Conservation (phyloP, 305 asterid species). For the Solanum hybrid region DNA sequence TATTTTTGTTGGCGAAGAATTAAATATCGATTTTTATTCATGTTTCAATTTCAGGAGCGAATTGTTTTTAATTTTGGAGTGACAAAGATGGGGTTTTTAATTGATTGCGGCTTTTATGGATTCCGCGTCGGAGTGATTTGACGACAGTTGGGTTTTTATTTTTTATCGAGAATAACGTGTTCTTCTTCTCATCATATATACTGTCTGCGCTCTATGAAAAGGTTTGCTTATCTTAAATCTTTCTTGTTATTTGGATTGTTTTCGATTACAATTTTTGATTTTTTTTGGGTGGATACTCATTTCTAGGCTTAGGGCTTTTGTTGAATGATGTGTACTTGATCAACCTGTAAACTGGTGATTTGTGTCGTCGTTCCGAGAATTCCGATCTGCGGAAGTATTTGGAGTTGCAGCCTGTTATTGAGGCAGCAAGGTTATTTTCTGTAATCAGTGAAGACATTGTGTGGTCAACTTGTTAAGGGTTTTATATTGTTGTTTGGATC, state of each 20-base stretch:
- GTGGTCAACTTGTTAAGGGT: neutral
- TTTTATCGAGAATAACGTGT: neutral
- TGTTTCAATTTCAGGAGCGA: neutral
- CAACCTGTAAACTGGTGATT: slow-evolving; percentile 2
- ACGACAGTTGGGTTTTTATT: neutral
- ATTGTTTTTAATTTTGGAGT: slow-evolving; percentile 1
- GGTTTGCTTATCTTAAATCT: neutral
- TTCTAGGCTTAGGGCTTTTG: neutral
- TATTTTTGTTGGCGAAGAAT: neutral
- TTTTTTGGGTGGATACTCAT: neutral
- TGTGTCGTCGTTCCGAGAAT: neutral
- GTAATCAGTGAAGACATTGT: neutral
- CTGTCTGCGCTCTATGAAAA: neutral
- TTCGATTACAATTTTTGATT: neutral
- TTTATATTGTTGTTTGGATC: neutral
- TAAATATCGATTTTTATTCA: neutral
- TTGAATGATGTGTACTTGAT: neutral
- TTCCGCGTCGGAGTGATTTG: slow-evolving; percentile 2
- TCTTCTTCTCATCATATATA: neutral
- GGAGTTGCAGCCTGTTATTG: neutral
- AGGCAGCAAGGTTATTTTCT: neutral
- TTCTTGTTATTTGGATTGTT: neutral
- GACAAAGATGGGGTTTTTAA: slow-evolving; percentile 4
- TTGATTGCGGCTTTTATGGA: slow-evolving; percentile 5
- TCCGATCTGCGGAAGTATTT: neutral